Evolutionary conservation across 371 early-diverging fungal species (phyloP).

Genomic region (Rhizopus sp.): DNA sequence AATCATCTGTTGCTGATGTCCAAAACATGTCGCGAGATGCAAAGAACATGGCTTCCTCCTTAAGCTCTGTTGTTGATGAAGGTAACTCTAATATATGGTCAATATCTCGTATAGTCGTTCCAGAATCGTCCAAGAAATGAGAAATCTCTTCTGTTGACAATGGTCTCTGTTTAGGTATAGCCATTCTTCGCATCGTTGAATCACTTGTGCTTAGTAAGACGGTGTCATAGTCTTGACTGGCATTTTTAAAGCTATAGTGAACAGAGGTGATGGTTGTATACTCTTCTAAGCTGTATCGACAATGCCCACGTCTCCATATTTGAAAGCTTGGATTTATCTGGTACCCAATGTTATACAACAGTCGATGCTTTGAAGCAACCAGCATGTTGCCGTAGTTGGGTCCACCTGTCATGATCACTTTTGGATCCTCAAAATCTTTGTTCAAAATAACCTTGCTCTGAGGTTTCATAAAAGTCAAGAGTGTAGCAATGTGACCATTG

Average conservation of each 20-base stretch:
- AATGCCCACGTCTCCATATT: slow-evolving; percentile 17
- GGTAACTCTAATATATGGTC: neutral
- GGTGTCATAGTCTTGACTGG: neutral
- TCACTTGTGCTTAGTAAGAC: slow-evolving; percentile 7
- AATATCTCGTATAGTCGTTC: neutral
- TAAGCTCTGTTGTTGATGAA: neutral
- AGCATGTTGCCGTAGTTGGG: slow-evolving; percentile 13
- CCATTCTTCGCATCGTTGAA: slow-evolving; percentile 5
- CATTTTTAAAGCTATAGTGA: neutral
- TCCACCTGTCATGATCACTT: neutral
- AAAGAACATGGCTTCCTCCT: neutral
- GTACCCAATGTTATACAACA: slow-evolving; percentile 26
- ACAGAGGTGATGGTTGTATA: neutral
- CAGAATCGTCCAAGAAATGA: slow-evolving; percentile 2
- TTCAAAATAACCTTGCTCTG: neutral
- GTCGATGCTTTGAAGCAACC: neutral
- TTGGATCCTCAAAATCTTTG: neutral
- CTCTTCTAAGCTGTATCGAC: neutral
- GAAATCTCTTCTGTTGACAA: slow-evolving; percentile 1
- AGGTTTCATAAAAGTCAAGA: neutral
- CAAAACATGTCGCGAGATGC: slow-evolving; percentile 24
- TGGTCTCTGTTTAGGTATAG: slow-evolving; percentile 5
- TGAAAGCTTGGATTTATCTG: slow-evolving; percentile 32
- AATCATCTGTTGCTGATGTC: slow-evolving; percentile 14
- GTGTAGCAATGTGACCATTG: neutral